Evolutionary conservation across 2,329 filamentous ascomycete species (phyloP).

Genomic region (Pseudogymnoascus sp.): DNA sequence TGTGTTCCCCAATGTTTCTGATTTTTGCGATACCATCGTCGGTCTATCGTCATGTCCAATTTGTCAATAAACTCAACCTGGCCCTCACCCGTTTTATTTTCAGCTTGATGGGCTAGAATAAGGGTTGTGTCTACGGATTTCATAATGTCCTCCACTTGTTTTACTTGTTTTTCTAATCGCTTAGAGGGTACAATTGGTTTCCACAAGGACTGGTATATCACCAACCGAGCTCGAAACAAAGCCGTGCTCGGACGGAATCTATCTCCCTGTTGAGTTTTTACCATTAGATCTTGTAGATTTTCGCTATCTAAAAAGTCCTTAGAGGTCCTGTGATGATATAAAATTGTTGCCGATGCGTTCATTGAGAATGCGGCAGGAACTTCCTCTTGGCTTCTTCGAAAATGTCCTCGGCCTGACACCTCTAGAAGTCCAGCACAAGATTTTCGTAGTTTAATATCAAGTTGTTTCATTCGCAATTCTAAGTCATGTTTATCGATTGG

Average conservation of each 20-base stretch:
- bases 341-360: neutral
- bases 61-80: neutral
- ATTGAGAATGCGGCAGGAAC: neutral
- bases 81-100: neutral
- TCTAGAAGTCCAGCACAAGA: neutral
- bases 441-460: neutral
- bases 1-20: neutral
- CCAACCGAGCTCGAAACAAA: neutral
- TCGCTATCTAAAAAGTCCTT: neutral
- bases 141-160: neutral
- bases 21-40: neutral
- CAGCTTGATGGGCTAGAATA: neutral
- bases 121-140: neutral
- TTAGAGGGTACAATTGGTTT: no score
- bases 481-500: neutral
- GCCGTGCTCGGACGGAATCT: neutral
- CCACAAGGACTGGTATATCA: neutral
- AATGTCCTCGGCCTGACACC: neutral
- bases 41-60: neutral
- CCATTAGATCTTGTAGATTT: neutral
- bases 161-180: no score
- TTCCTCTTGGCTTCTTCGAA: neutral
- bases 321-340: neutral
- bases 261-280: neutral
- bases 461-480: neutral